Base-by-base conservation (phyloP, 768 basidiomycete genomes). In the Xerocomellus chrysenteron region DNA sequence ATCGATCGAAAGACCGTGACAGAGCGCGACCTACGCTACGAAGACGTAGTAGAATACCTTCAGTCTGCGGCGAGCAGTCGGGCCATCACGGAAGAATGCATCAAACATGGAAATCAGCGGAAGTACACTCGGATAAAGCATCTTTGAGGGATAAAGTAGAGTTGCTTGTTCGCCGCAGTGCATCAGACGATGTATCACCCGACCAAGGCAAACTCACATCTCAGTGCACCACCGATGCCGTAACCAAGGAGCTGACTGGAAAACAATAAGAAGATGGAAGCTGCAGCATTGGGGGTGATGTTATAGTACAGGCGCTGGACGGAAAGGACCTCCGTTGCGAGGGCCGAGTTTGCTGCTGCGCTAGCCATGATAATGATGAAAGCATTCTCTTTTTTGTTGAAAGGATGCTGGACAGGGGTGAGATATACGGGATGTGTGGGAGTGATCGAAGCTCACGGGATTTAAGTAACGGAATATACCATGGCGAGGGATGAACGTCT, bases 361-460 rank as follows among this genome's bases (percentile, higher is more conserved):
- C 78, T 76, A 21, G 82, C 63, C 82, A 83, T 83, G 54, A 83
- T 81, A 11, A 83, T 75, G 35, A 83, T 78, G 58, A 83, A 81
- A 0, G 81, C 80, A 65, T 81, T 80, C 63, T 84, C 82, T 54
- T 83, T 83, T 66, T 80, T 83, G 65, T 83, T 83, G 68, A 82
- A 83, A 3, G 82, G 79, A 26, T 78, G 75, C 81, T 82, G n/a
- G 30, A n/a, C 21, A 41, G 42, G 9, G 17, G 26, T 56, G 21
- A 59, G 62, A 30, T 16, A 35, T 49, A 52, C 8, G n/a, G 10
- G n/a, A 24, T 2, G 0, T 40, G 7, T 7, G 12, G 17, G 32
- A 21, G n/a, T 45, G 14, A 16, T 24, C 21, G 11, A 41, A 36
- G 1, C 52, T 35, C n/a, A 68, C 76, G 17, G 82, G 83, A 59